Percentiles rank a stretch among this genome's conserved stretches.
These are phyloP conservation scores for Knoxdaviesia proteae DNA, from an alignment of 2,329 filamentous ascomycete species.

Conservation along the genomic window DNA sequence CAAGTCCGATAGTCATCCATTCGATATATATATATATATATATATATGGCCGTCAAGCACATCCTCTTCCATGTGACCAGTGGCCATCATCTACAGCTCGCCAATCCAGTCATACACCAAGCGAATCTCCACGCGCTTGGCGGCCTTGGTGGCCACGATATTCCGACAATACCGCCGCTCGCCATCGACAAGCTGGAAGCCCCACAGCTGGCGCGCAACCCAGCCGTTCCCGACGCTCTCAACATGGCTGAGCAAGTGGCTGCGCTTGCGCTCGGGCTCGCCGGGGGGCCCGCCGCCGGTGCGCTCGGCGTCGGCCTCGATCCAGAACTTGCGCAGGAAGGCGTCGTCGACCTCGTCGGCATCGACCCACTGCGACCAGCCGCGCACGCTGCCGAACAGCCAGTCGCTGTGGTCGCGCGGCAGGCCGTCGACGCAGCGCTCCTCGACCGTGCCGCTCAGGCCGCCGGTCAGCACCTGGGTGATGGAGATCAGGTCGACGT, in stretches of 20 bases:
- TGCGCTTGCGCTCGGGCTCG: constrained; percentile 28
- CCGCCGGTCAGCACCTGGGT: constrained; percentile 52
- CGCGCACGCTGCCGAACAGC: constrained; percentile 55
- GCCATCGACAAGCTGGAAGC: constrained; percentile 32
- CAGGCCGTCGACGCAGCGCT: constrained; percentile 28
- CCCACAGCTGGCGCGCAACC: constrained; percentile 38
- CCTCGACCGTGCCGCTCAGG: constrained; percentile 41
- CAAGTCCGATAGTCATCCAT: too few species aligned
- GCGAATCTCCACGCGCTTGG: constrained; percentile 24
- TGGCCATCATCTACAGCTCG: not conserved
- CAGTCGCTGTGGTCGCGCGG: constrained; percentile 50
- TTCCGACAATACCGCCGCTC: constrained; percentile 31
- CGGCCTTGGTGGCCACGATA: constrained; percentile 29
- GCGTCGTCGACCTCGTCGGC: constrained; percentile 30
- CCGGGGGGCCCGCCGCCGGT: constrained; percentile 9
- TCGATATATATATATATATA: too few species aligned
- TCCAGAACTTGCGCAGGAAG: constrained; percentile 36
- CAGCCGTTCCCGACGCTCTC: constrained; percentile 27
- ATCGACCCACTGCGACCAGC: constrained; percentile 30
- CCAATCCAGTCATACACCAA: constrained; percentile 33
- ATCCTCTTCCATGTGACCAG: too few species aligned
- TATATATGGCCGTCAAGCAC: not conserved
- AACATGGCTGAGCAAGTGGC: constrained; percentile 44
- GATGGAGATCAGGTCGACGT: constrained; percentile 45
- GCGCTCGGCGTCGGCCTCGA: constrained; percentile 29